Evolutionary conservation across 805 yeast species (phyloP), one percentile per base, ranked within the genome.

Genomic region (Wickerhamiella qilinensis): DNA sequence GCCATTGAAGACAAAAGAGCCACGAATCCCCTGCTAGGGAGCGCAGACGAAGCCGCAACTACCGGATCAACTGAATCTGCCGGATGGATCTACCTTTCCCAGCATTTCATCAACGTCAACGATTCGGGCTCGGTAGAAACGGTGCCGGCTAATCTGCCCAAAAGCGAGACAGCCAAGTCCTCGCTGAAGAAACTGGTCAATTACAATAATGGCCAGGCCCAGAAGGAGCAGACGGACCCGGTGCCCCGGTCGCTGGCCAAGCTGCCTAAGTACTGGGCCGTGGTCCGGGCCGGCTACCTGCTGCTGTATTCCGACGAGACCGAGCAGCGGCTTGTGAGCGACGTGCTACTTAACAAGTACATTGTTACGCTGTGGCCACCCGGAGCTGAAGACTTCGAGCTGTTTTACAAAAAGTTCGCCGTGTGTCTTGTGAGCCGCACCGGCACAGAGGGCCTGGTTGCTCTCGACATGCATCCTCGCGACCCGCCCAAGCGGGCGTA

Each of bases 341-440:
- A 81, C 7, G 73, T 91, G 42, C 84, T 81, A 2, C 56, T 91
- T 18, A 69, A 79, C 4, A 71, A 77, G 48, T 73, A 73, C 47
- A 64, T 83, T 27, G 78, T 85, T 1, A 63, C 81, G 1, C 60
- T 86, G 6, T 91, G 96, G 95, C 98, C 98, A 1, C 69, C 86
- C 28, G 60, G 64, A 36, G 55, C 77, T 28, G 62, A 66, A 2
- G 97, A 88, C 52, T 84, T 76, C 9, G 78, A 80, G 49, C 57
- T 91, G 21, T 91, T 85, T 55, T 74, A 88, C 14, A 81, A 80
- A 47, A 71, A 76, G 49, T 69, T 82, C 22, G 82, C 94, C 16
- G 76, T 91, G 36, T 79, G 88, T 36, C 61, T 88, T 11, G 58
- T 80, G 41, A 75, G 50, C 64, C 64, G 48, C 65, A 58, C 50